Base-by-base conservation (phyloP, 495 filamentous ascomycete species). In the Penicillium maclennaniae region DNA sequence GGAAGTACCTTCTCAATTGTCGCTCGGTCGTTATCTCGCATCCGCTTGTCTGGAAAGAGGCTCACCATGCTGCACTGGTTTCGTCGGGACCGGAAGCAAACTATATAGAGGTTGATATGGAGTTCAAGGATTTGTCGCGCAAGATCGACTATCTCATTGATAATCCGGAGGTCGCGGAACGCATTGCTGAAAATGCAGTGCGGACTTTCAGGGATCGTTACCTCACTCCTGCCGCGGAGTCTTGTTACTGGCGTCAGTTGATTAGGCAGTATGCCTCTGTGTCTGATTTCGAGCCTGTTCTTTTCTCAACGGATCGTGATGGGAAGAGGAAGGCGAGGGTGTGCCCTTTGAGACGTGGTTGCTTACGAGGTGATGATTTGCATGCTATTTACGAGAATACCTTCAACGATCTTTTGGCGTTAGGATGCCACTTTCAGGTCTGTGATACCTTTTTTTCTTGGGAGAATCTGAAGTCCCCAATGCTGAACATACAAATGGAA, bases 1-100 rank as follows among this genome's bases (percentile, higher is more conserved):
- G 78, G 28, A 81, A 81, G 54, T 85, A 84, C 49, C 73, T 83
- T 1, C 77, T 82, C 23, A 81, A 82, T 53, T 87, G 84, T 61
- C 72, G 73, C 42, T 78, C 72, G 2, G 83, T 87, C 31, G 60
- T 83, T 23, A 66, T 87, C 38, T 66, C 75, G 45, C 74, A 79
- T 34, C 49, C 54, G 14, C 63, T 76, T 19, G 50, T 49, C 27
- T 78, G 73, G 71, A 57, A 61, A 0, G 72, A 79, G 51, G 69
- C 64, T 8, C 73, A 77, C 34, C 69, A 76, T 36, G 66, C 60
- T 0, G 68, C 69, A 12, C 50, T 77, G 10, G 41, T 73, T 6
- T 54, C 68, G 1, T 66, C 71, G 0, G 83, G 83, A 1, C 72
- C 78, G 0, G 69, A 81, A 1, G 80, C 84, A 36, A 89, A 86